Conservation (phyloP, 805 yeast species). For the Priceomyces castillae region DNA sequence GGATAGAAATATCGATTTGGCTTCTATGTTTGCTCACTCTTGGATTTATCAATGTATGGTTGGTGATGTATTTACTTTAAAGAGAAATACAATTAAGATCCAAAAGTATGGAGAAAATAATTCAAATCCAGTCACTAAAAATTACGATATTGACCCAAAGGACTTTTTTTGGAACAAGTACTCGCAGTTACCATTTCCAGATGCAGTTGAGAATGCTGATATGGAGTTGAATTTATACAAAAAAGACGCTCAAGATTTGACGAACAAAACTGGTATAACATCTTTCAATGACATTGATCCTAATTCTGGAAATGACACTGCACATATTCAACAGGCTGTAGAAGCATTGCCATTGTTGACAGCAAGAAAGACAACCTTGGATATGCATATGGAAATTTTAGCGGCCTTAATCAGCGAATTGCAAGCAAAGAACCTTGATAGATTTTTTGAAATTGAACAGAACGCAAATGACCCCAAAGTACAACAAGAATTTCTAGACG, state of each 20-base stretch:
- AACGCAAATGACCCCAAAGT: constrained; percentile 61
- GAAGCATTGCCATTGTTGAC: constrained; percentile 91
- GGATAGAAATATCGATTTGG: constrained; percentile 86
- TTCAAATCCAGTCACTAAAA: constrained; percentile 43
- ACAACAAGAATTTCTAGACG: constrained; percentile 57
- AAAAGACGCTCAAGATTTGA: constrained; percentile 81
- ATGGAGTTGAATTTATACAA: constrained; percentile 76
- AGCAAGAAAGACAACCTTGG: constrained; percentile 81
- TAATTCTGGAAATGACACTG: constrained; percentile 48
- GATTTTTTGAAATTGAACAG: constrained; percentile 93
- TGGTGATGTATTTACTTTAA: constrained; percentile 81
- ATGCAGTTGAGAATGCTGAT: constrained; percentile 97
- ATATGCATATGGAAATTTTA: constrained; percentile 95
- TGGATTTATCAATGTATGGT: constrained; percentile 98
- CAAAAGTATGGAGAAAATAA: constrained; percentile 28
- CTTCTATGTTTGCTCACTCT: constrained; percentile 93
- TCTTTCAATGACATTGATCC: constrained; percentile 76
- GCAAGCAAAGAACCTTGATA: constrained; percentile 83
- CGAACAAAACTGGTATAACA: constrained; percentile 69
- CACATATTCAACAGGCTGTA: constrained; percentile 79
- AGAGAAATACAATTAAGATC: constrained; percentile 77
- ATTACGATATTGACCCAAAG: constrained; percentile 85
- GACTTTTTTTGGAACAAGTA: constrained; percentile 92
- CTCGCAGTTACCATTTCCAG: constrained; percentile 90
- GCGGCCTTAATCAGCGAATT: constrained; percentile 79